Evolutionary conservation across 1,284 basidiomycete genomes (phyloP).

Genomic region (Ustilago crameri): DNA sequence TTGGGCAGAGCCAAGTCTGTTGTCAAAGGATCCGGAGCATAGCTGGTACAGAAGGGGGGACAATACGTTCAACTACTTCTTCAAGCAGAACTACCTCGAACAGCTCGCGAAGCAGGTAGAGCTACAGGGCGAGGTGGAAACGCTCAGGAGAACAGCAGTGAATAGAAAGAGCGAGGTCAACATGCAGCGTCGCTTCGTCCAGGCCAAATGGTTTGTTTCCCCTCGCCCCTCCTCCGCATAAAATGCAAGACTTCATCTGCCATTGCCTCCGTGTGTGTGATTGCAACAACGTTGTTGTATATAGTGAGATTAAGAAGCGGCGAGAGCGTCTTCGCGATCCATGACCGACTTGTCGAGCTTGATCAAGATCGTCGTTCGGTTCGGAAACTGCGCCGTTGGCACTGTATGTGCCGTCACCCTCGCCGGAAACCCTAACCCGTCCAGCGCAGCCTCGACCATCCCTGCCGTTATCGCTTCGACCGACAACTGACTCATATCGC

Average conservation of each 20-base stretch:
- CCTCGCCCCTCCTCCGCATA: not conserved
- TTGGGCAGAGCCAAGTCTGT: constrained; percentile 66
- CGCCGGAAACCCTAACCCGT: constrained; percentile 93
- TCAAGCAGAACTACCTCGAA: constrained; percentile 57
- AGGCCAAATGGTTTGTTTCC: constrained; percentile 55
- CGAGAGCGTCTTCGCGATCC: constrained; percentile 62
- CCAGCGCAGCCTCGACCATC: constrained; percentile 94
- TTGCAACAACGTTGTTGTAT: too few species aligned
- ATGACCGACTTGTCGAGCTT: constrained; percentile 63
- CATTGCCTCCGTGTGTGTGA: not conserved
- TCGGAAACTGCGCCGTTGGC: constrained; percentile 81
- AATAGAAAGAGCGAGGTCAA: constrained; percentile 37
- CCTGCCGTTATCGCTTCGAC: constrained; percentile 97
- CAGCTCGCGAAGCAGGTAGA: constrained; percentile 28
- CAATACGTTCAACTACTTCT: constrained; percentile 69
- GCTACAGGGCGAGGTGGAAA: constrained; percentile 48
- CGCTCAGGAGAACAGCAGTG: constrained; percentile 22
- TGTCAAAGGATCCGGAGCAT: constrained; percentile 37
- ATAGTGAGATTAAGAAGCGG: constrained; percentile 16
- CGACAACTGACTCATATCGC: constrained; percentile 90
- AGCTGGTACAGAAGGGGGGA: constrained; percentile 68
- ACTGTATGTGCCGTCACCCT: constrained; percentile 96
- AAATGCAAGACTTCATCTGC: not conserved
- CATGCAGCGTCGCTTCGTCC: constrained; percentile 59
- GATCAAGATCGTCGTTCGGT: constrained; percentile 69